Evolutionary conservation across 2,329 filamentous ascomycete species (phyloP).

Genomic region (Sporothrix phasma): DNA sequence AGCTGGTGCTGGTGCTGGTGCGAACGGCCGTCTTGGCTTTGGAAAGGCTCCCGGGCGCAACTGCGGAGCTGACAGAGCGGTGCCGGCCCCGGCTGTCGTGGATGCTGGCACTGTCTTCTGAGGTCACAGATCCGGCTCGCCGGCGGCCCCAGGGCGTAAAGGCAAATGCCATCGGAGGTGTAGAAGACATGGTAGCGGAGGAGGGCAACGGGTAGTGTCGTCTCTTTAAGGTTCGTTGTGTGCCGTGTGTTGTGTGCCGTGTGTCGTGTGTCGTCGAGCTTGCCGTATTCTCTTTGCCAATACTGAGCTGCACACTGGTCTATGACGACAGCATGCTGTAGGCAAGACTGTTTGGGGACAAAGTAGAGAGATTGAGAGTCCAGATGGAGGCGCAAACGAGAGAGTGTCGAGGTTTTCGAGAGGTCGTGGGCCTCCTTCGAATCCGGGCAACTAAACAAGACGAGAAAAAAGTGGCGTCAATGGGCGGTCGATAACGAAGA

Average conservation of each 20-base stretch:
- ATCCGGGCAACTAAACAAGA: not conserved
- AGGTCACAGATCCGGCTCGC: conserved; percentile 28
- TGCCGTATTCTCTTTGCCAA: not conserved
- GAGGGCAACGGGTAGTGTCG: not conserved
- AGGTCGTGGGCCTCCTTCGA: not conserved
- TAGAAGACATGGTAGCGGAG: conserved; percentile 35
- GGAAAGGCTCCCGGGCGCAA: conserved; percentile 24
- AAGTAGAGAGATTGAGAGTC: not conserved
- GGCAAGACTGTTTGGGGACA: not conserved
- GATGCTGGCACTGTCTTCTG: conserved; percentile 21
- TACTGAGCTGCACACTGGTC: conserved; percentile 3
- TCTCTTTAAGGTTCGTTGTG: too few relatives aligned
- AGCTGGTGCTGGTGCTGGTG: conserved; percentile 22
- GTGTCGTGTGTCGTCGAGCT: not conserved
- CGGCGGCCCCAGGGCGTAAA: conserved; percentile 40
- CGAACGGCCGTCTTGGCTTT: conserved; percentile 7
- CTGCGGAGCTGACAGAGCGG: conserved; percentile 20
- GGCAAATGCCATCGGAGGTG: conserved; percentile 27
- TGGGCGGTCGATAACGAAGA: not conserved
- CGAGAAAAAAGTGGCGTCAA: not conserved
- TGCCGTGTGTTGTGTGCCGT: too few relatives aligned
- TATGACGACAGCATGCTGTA: conserved; percentile 11
- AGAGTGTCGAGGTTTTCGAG: not conserved
- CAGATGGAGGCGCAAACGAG: not conserved
- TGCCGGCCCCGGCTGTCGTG: conserved; percentile 14